These are phyloP conservation scores for Verticillium alfalfae DNA, from an alignment of 2,329 filamentous ascomycete genomes.

Conservation along the genomic window DNA sequence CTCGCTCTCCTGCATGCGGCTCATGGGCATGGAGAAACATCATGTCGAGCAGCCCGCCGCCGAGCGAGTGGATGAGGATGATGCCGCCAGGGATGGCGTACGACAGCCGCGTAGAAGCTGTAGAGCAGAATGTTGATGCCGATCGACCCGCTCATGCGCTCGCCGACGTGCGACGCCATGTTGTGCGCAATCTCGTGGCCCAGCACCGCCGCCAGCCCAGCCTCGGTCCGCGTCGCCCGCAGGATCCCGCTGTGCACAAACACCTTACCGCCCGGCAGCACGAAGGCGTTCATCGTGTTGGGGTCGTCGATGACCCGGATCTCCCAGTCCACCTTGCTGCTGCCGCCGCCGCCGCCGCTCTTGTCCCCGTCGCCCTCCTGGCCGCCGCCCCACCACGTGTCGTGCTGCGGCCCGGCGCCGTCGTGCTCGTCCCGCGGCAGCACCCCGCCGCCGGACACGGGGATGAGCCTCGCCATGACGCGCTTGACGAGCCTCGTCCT, in stretches of 20 bases:
- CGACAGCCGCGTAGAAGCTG: slow-evolving; percentile 41
- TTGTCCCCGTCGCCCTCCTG: not conserved
- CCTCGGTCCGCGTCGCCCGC: slow-evolving; percentile 59
- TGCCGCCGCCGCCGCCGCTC: not conserved
- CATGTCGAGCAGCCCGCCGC: slow-evolving; percentile 50
- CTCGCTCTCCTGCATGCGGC: slow-evolving; percentile 67
- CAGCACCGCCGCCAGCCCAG: slow-evolving; percentile 68
- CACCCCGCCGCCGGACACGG: slow-evolving; percentile 55
- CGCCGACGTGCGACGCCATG: slow-evolving; percentile 61
- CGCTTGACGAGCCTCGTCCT: slow-evolving; percentile 51
- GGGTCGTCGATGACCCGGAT: slow-evolving; percentile 67
- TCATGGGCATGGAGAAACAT: slow-evolving; percentile 66
- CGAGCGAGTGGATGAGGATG: slow-evolving; percentile 31
- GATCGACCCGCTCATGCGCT: slow-evolving; percentile 51
- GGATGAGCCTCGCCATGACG: slow-evolving; percentile 62
- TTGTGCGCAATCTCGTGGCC: slow-evolving; percentile 79
- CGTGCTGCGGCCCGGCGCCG: not conserved
- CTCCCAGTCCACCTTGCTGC: slow-evolving; percentile 51
- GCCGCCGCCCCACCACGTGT: not conserved
- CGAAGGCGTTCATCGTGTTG: slow-evolving; percentile 65
- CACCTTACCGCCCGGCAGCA: slow-evolving; percentile 73
- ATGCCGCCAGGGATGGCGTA: slow-evolving; percentile 36
- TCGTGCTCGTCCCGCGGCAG: slow-evolving; percentile 15
- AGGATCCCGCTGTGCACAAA: slow-evolving; percentile 74
- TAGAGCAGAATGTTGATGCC: slow-evolving; percentile 47